Evolutionary conservation across 208 protist genomes (phyloP).

Genomic region (Crithidia fasciculata): DNA sequence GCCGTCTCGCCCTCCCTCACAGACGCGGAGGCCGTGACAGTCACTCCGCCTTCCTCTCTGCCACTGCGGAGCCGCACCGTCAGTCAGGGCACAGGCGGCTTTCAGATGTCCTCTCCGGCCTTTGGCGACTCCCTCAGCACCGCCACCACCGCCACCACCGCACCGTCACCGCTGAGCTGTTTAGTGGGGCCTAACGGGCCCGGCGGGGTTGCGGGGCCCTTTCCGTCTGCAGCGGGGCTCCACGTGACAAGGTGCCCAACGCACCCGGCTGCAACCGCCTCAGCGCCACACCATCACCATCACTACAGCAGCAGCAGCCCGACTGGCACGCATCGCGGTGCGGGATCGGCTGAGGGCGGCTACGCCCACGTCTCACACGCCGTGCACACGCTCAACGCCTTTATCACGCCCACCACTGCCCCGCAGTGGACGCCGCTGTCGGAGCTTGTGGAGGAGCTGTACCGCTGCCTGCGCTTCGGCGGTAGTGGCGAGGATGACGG

Average conservation of each 20-base stretch:
- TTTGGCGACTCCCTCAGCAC: conserved; percentile 18
- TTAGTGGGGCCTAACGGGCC: conserved; percentile 1
- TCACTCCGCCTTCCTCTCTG: conserved; percentile 17
- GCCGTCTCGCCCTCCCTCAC: conserved; percentile 11
- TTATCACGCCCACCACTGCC: conserved; percentile 65
- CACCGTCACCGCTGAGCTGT: conserved; percentile 10
- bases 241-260: background rate
- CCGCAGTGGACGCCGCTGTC: conserved; percentile 69
- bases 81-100: conserved; percentile 10
- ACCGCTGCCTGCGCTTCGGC: conserved; percentile 39
- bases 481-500: conserved; percentile 15
- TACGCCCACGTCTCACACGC: background rate
- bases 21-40: background rate
- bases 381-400: conserved; percentile 58
- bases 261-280: background rate
- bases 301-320: background rate
- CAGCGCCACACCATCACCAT: background rate
- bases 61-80: conserved; percentile 21
- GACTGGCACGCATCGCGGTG: too few relatives aligned
- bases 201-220: conserved; percentile 7
- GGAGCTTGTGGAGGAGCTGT: conserved; percentile 62
- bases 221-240: background rate
- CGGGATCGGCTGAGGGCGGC: background rate
- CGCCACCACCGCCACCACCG: conserved; percentile 9
- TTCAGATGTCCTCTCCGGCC: conserved; percentile 4